phyloP scores from a whole-genome alignment of 805 yeast species.

The Tetrapisispora arboricola region DNA sequence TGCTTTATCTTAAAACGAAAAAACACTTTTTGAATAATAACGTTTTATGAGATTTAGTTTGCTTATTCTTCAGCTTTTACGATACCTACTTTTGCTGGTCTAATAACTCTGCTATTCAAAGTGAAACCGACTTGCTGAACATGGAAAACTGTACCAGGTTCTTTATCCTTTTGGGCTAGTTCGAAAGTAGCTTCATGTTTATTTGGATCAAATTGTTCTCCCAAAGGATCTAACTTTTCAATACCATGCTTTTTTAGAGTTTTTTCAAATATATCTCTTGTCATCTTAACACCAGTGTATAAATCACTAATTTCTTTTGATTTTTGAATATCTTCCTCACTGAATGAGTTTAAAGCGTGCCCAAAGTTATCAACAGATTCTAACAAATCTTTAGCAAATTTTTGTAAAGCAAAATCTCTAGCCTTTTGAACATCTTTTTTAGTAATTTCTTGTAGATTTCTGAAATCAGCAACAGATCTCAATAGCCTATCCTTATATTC shows the following conservation, averaged over 20 bases:
- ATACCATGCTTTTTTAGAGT: conserved; percentile 76
- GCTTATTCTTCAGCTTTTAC: conserved; percentile 43
- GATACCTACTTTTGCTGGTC: conserved; percentile 94
- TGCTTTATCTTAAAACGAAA: no score
- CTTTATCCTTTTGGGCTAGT: conserved; percentile 74
- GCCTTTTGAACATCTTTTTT: conserved; percentile 81
- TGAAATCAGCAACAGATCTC: conserved; percentile 83
- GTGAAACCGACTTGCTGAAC: conserved; percentile 88
- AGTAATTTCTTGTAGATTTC: conserved; percentile 84
- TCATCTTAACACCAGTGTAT: conserved; percentile 86
- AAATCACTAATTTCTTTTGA: conserved; percentile 61
- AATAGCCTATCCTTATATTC: conserved; percentile 75
- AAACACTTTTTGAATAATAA: no score
- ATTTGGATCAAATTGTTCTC: conserved; percentile 83
- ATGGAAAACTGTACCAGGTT: conserved; percentile 85
- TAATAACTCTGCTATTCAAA: conserved; percentile 74
- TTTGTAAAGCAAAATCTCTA: conserved; percentile 81
- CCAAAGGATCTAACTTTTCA: conserved; percentile 69
- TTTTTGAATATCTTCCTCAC: conserved; percentile 46
- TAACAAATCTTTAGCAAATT: conserved; percentile 79
- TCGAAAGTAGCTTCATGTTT: conserved; percentile 89
- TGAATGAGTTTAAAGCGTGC: conserved; percentile 69
- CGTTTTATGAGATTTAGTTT: neutral
- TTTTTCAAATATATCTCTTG: conserved; percentile 74
- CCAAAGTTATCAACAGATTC: conserved; percentile 87